These are phyloP conservation scores for Clarkia xantiana DNA, from an alignment of 345 rosid species.

Conservation along the genomic window DNA sequence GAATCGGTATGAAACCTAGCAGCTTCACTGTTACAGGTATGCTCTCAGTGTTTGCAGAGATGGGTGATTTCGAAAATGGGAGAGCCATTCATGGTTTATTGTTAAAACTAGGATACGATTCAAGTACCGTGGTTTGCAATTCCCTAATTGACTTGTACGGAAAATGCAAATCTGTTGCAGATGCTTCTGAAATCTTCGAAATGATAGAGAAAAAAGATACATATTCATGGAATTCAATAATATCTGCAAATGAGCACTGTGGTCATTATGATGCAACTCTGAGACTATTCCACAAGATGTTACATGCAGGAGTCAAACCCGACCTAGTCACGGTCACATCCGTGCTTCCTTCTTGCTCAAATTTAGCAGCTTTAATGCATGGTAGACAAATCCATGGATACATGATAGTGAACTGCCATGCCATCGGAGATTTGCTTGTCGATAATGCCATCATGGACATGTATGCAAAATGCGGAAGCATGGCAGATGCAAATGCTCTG, in stretches of 20 bases:
- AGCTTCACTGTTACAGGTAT: conserved; percentile 37
- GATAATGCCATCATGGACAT: conserved; percentile 33
- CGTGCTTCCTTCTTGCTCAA: conserved; percentile 43
- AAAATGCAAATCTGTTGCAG: conserved; percentile 33
- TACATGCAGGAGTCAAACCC: conserved; percentile 28
- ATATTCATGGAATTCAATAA: conserved; percentile 52
- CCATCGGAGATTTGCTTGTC: conserved; percentile 13
- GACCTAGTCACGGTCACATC: conserved; percentile 42
- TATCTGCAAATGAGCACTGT: conserved; percentile 35
- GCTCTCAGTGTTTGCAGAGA: conserved; percentile 29
- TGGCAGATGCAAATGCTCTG: conserved; percentile 34
- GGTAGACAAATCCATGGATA: conserved; percentile 7
- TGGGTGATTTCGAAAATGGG: conserved; percentile 28
- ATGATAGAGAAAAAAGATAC: conserved; percentile 32
- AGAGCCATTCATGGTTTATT: conserved; percentile 32
- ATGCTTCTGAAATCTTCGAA: conserved; percentile 29
- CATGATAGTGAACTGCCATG: conserved; percentile 9
- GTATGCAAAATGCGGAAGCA: conserved; percentile 51
- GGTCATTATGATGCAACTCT: conserved; percentile 47
- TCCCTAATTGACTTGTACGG: conserved; percentile 65
- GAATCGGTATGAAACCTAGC: conserved; percentile 19
- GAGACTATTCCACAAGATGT: conserved; percentile 35
- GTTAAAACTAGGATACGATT: conserved; percentile 26
- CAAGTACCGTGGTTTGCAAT: conserved; percentile 25
- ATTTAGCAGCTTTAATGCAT: conserved; percentile 31